These are phyloP conservation scores for Backusella westeae DNA, from an alignment of 192 early-diverging fungal species.

Conservation along the genomic window DNA sequence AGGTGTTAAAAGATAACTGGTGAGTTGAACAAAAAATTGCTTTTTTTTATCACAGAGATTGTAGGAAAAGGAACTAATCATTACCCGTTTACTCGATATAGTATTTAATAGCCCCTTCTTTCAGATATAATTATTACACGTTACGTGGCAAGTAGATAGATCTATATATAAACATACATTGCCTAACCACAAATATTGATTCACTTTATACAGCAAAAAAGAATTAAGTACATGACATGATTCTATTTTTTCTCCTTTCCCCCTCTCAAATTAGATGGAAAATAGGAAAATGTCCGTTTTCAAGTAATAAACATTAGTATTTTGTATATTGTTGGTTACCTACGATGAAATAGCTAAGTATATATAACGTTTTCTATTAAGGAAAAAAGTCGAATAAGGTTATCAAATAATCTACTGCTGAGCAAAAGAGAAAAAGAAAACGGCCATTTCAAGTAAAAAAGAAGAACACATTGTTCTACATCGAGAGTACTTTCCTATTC, in stretches of 20 bases:
- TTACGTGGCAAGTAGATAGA: not conserved
- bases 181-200: not conserved
- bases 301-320: not conserved
- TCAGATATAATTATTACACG: not conserved
- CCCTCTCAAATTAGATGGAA: not conserved
- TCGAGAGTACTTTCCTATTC: not conserved
- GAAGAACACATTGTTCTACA: not conserved
- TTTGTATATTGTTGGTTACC: not conserved
- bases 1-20: not conserved
- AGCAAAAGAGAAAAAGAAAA: not conserved
- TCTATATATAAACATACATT: not conserved
- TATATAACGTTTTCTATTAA: not conserved
- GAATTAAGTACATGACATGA: not conserved
- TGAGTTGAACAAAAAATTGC: not conserved
- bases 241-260: not conserved
- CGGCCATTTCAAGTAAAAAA: not conserved
- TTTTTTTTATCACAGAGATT: not conserved
- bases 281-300: not conserved
- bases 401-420: not conserved
- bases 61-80: not conserved
- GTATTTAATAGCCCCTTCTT: not conserved
- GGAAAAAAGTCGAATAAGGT: not conserved
- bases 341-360: not conserved
- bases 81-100: not conserved
- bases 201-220: not conserved